Base-by-base conservation (phyloP, 1,139 yeast genomes). In the Meyerozyma carpophila region DNA sequence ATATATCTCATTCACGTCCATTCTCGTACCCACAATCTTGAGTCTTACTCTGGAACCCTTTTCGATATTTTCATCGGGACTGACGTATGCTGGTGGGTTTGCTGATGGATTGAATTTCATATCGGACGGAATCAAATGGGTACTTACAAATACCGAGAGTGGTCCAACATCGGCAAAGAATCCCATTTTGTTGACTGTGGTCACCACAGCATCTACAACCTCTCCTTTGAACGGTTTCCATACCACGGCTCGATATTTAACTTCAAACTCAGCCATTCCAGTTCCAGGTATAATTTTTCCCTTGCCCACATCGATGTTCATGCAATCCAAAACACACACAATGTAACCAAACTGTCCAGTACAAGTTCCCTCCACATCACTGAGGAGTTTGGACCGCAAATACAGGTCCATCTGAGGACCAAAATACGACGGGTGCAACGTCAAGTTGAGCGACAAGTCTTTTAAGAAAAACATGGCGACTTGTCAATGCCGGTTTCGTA, bases 191-290 rank as follows among this genome's bases (percentile, higher is more conserved):
- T 91, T 89, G 45, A 95, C 97, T 34, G 91, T 87, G 13, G 96
- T 85, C 18, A 93, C 98, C 36, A 91, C 82, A 3, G 95, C 98
- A 65, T 93, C 98, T 28, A 93, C 98, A 5, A 93, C 98, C 65
- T 93, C 98, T 28, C 98, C 98, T 66, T 91, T 93, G 69, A 93
- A 94, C 2, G 99, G 98, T 59, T 94, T 85, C 95, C 97, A 93
- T 29, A 93, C 98, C 48, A 93, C 93, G 0, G 99, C 99, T 55
- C 96, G 75, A 65, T 93, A 93, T 62, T 89, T 88, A 43, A 94
- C 98, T 56, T 89, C 95, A 57, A 94, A 93, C 65, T 91, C 98
- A 0, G 98, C 98, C 59, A 91, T 84, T 8, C 99, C 98, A 36
- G 76, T 66, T 10, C 93, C 84, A 2, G 98, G 96, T 42, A 93